Evolutionary conservation across 2,329 filamentous ascomycete genomes (phyloP), one percentile per base, ranked within the genome.

Genomic region (Hymenoscyphus repandus): DNA sequence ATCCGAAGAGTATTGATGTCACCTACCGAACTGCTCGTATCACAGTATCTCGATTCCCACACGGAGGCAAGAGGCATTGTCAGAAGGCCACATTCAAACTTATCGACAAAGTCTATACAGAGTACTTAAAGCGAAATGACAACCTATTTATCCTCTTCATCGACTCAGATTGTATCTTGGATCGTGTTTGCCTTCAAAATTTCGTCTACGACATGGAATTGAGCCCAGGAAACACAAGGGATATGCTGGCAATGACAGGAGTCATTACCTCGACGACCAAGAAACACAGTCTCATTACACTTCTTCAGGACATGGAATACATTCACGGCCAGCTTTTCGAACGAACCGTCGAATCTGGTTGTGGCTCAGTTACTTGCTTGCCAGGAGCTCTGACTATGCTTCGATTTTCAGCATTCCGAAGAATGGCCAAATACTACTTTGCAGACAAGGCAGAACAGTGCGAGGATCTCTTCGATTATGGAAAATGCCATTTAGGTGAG

Each of bases 161-260:
- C 66, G 92, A 97, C 71, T 96, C 91, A 0, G 92, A 97, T 67
- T 97, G 93, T 69, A 93, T 96, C 55, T 75, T 97, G 45, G 92
- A 97, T 72, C 81, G 83, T 52, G 82, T 91, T 37, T 97, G 92
- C 67, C 80, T 97, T 53, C 92, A 96, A 67, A 97, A 96, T 68
- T 97, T 97, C 70, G 88, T 97, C 73, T 96, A 93, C 69, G 92
- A 97, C 67, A 97, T 97, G 93, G 90, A 97, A 69, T 76, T 97
- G 54, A 96, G 92, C 68, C 92, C 92, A 1, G 91, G 91, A 49
- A 95, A 91, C 71, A 83, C 88, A 65, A 83, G 85, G 65, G 89
- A 95, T 67, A 96, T 96, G 89, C 76, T 97, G 64, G 92, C 92
- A 47, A 96, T 96, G 90, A 97, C 92, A 12, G 92, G 92, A 31